Percentiles rank a stretch among this genome's conserved stretches.
Conservation (phyloP, 805 yeast species). For the Saccharomycopsis lassenensis region DNA sequence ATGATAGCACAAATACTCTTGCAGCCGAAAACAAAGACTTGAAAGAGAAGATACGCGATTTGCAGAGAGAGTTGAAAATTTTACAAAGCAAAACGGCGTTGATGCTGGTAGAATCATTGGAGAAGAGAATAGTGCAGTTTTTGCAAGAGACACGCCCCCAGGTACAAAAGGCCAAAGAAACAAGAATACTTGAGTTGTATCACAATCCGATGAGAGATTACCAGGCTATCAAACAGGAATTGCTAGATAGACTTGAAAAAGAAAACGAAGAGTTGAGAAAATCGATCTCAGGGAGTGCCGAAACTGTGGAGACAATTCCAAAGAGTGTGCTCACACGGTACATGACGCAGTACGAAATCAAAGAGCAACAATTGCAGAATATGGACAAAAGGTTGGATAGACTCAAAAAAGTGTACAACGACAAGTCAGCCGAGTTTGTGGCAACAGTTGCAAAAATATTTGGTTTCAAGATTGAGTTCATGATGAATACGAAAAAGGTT, state of each 20-base stretch:
- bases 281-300: slow-evolving; percentile 2
- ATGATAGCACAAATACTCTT: too few relatives aligned
- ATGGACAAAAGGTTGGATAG: slow-evolving; percentile 42
- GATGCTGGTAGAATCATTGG: too few relatives aligned
- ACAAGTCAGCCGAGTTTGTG: slow-evolving; percentile 62
- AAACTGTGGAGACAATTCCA: slow-evolving; percentile 32
- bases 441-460: slow-evolving; percentile 55
- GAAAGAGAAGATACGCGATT: too few relatives aligned
- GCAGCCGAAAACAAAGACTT: too few relatives aligned
- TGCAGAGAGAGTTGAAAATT: too few relatives aligned
- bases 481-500: slow-evolving; percentile 39
- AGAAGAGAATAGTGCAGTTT: background rate
- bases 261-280: slow-evolving; percentile 50
- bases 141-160: slow-evolving; percentile 13
- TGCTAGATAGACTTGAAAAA: slow-evolving; percentile 37
- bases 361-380: slow-evolving; percentile 37
- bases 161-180: slow-evolving; percentile 28
- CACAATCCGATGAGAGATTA: slow-evolving; percentile 54
- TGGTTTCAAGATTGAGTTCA: slow-evolving; percentile 65
- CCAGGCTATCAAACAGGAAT: slow-evolving; percentile 46
- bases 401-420: slow-evolving; percentile 43
- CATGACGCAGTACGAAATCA: slow-evolving; percentile 38
- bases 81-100: too few relatives aligned
- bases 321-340: slow-evolving; percentile 52
- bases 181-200: slow-evolving; percentile 49